Evolutionary conservation across 306 rosid genomes (phyloP).

Genomic region (Fragaria iinumae): DNA sequence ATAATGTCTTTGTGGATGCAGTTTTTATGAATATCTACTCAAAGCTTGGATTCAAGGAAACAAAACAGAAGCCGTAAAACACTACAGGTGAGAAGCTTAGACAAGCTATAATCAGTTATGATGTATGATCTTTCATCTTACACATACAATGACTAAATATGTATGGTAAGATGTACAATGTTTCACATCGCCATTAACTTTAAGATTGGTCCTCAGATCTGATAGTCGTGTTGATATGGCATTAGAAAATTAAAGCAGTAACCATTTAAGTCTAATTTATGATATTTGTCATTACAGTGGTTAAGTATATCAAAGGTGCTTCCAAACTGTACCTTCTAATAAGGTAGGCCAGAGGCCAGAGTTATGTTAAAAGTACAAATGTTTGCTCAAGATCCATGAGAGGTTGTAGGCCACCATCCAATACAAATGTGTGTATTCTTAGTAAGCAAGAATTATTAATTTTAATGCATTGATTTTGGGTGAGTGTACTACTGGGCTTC

Average conservation of each 20-base stretch:
- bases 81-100: conserved; percentile 48
- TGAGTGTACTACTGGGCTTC: background rate
- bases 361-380: background rate
- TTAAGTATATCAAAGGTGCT: background rate
- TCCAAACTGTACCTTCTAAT: background rate
- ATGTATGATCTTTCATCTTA: background rate
- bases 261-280: background rate
- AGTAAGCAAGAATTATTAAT: too few relatives aligned
- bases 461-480: background rate
- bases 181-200: background rate
- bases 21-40: conserved; percentile 68
- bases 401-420: background rate
- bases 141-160: background rate
- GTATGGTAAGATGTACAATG: background rate
- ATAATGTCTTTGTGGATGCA: conserved; percentile 23
- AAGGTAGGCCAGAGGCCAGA: background rate
- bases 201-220: background rate
- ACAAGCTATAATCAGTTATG: background rate
- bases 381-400: background rate
- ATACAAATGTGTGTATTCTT: background rate
- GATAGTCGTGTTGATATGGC: background rate
- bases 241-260: background rate
- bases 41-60: conserved; percentile 73
- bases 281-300: background rate
- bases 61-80: conserved; percentile 49